Conservation (phyloP, 139 green algal genomes). For the Trebouxia sp. region DNA sequence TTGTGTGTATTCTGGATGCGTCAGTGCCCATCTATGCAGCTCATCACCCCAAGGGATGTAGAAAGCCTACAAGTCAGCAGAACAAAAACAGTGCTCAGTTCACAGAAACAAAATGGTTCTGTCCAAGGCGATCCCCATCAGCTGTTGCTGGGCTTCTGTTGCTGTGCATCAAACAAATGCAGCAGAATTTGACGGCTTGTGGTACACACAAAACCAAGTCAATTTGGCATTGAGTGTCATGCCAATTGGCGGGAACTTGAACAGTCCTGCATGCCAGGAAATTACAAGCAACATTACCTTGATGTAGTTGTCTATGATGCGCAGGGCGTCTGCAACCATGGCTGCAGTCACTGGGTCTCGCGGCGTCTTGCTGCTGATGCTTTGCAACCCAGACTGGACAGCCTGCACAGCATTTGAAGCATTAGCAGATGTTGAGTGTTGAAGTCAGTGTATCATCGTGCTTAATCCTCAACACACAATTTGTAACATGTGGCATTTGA, state of each 20-base stretch:
- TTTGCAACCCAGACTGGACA: constrained; percentile 23
- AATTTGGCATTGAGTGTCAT: neutral
- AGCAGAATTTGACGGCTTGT: neutral
- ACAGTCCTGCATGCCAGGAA: neutral
- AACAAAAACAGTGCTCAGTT: too few relatives aligned
- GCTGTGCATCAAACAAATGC: neutral
- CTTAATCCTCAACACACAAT: too few relatives aligned
- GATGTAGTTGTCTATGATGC: constrained; percentile 42
- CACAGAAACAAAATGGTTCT: too few relatives aligned
- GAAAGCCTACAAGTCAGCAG: constrained; percentile 31
- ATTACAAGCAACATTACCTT: constrained; percentile 27
- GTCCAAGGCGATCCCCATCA: too few relatives aligned
- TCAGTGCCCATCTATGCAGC: constrained; percentile 37
- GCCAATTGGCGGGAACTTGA: neutral
- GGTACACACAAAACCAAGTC: neutral
- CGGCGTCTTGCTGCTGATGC: neutral
- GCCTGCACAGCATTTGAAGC: constrained; percentile 1
- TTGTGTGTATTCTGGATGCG: constrained; percentile 60
- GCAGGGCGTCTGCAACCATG: constrained; percentile 30
- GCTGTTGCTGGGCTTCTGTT: neutral
- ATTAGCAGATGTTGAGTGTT: neutral
- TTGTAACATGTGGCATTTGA: too few relatives aligned
- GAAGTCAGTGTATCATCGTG: too few relatives aligned
- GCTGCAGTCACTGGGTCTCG: neutral
- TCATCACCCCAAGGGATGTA: constrained; percentile 41